Base-by-base conservation (phyloP, 2,329 filamentous ascomycete genomes). In the Aureobasidium sp. region DNA sequence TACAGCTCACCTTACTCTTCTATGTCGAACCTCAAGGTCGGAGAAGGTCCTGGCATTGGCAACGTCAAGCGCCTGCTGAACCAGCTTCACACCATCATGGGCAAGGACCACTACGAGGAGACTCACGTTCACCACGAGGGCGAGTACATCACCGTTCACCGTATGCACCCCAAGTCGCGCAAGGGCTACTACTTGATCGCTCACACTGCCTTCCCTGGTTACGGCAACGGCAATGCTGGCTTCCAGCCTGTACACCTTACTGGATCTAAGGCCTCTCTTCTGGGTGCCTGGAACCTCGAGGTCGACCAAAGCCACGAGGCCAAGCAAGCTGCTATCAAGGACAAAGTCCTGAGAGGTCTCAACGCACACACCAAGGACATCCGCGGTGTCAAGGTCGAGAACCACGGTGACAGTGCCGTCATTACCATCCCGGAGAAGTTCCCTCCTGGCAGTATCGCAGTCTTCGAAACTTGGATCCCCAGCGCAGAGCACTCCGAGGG, bases 381-480 rank as follows among this genome's bases (percentile, higher is more conserved):
- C 15, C 83, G 87, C 1, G 89, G 88, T 9, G 84, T 96, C 63
- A 81, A 81, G 30, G 82, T 96, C 69, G 87, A 93, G 65, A 78
- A 82, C n/a, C 82, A 85, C 57, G 86, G 82, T 4, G 83, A 88
- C 49, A 86, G 91, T 67, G 93, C 91, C 1, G 82, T 86, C 61
- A 91, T 99, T 65, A 86, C 85, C 0, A 86, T 96, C 16, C 86
- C 89, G 2, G 86, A 91, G 50, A 85, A 86, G 64, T 96, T 99
- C 72, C 90, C 91, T 3, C 92, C 95, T 15, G 94, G 94, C 63
- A 96, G 91, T 66, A 96, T 99, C 67, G 91, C 92, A 3, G 79
- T 99, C 3, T 96, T 97, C 67, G 92, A 97, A 77, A 99, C 94
- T 0, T 97, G 89, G 87, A 94, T 97, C 30, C 92, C 92, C 4